Conservation (phyloP, 179 eudicot genomes). For the Amaranthus tricolor region DNA sequence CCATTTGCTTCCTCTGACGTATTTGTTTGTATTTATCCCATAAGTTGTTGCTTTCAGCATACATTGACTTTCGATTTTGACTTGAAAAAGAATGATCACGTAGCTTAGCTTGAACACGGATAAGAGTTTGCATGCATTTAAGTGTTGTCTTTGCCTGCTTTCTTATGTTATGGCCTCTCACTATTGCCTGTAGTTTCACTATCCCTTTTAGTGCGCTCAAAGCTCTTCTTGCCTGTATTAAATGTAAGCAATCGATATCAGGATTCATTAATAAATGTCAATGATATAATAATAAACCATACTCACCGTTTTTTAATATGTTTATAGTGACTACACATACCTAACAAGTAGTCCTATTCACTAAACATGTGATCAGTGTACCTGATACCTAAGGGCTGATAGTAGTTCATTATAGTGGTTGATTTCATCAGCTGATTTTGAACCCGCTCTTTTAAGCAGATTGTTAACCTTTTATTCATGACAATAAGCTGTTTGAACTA, state of each 20-base stretch:
- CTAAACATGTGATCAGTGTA: too few species aligned
- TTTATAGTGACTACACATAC: neutral
- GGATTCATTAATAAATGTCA: neutral
- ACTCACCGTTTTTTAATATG: neutral
- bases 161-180: slow-evolving; percentile 67
- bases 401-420: too few species aligned
- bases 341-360: neutral
- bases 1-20: slow-evolving; percentile 51
- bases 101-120: slow-evolving; percentile 51
- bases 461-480: too few species aligned
- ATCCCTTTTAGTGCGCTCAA: slow-evolving; percentile 66
- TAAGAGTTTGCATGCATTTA: slow-evolving; percentile 63
- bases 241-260: neutral
- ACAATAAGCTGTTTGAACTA: too few species aligned
- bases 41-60: slow-evolving; percentile 53
- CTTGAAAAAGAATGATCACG: slow-evolving; percentile 41
- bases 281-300: neutral
- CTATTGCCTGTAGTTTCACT: slow-evolving; percentile 77
- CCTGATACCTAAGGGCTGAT: too few species aligned
- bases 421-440: too few species aligned
- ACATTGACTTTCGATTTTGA: slow-evolving; percentile 58
- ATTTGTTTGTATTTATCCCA: slow-evolving; percentile 62
- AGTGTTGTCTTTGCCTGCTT: slow-evolving; percentile 58
- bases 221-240: slow-evolving; percentile 68
- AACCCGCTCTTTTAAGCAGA: too few species aligned